Percentiles rank a stretch among this genome's conserved stretches.
phyloP scores from a whole-genome alignment of 495 filamentous ascomycete species.

The Aspergillus campestris region DNA sequence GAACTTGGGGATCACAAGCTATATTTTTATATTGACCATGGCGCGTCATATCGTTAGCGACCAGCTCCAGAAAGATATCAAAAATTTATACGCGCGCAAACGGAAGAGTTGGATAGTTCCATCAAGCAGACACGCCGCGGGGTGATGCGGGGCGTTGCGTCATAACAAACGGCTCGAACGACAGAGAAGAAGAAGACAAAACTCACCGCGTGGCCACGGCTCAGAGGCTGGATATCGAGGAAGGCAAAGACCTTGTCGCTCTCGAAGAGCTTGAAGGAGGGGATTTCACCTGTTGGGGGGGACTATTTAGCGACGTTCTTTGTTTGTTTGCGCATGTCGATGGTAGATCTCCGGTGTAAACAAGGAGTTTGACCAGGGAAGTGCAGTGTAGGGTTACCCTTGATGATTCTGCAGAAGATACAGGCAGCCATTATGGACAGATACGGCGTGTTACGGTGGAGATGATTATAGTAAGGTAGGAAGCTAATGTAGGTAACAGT shows the following conservation, averaged over 20 bases:
- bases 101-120: neutral
- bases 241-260: slow-evolving; percentile 90
- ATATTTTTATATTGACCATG: neutral
- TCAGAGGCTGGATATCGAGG: slow-evolving; percentile 88
- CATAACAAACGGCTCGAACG: neutral
- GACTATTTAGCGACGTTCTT: slow-evolving; percentile 3
- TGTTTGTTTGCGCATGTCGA: neutral
- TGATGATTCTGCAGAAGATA: slow-evolving; percentile 98
- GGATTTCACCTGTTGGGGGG: slow-evolving; percentile 66
- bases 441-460: too few species aligned
- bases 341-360: neutral
- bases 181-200: neutral
- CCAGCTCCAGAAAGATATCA: neutral
- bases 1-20: slow-evolving; percentile 95
- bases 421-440: slow-evolving; percentile 45
- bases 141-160: slow-evolving; percentile 17
- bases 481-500: too few species aligned
- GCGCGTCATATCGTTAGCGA: slow-evolving; percentile 2
- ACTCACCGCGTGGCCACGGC: slow-evolving; percentile 70
- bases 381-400: slow-evolving; percentile 48
- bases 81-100: neutral
- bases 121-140: too few species aligned
- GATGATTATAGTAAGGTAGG: too few species aligned
- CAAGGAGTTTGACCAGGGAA: neutral
- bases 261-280: slow-evolving; percentile 91